Evolutionary conservation across 2,329 filamentous ascomycete species (phyloP), one percentile per base, ranked within the genome.

Genomic region (Stenocarpella maydis): DNA sequence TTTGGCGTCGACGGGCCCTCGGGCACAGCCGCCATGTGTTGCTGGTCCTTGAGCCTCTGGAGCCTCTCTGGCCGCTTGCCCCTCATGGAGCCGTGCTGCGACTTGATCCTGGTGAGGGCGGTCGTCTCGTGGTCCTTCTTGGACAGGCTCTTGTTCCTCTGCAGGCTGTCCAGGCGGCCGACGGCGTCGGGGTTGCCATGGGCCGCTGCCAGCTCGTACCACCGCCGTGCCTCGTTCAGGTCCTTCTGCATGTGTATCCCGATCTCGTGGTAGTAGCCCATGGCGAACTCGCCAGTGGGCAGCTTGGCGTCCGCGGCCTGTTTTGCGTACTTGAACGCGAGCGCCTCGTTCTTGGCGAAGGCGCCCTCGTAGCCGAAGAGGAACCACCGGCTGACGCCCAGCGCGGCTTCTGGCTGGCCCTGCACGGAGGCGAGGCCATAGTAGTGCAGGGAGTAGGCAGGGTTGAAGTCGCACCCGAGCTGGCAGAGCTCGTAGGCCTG

Each of bases 381-480:
- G 78, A 98, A 99, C 96, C 96, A 99, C 80, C 97, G 96, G 80
- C 95, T 98, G 71, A 99, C 94, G 34, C 95, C 94, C 81, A 99
- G 92, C 71, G 97, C 94, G 0, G 95, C 96, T 78, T 99, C 96
- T 0, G 94, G 86, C 75, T 98, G 94, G 21, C 95, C 95, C 81
- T 98, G 96, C 73, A 92, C 91, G 15, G 96, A 92, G 26, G 96
- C 95, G 39, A 99, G 86, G 45, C 94, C 93, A 77, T 98, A 98
- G 83, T 99, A 99, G 78, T 99, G 96, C 66, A 99, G 82, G 1
- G 95, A 98, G 69, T 97, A 87, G 0, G 94, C 92, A 1, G 96
- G 95, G 75, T 97, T 94, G 80, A 99, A 99, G 73, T 98, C 94
- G 80, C 95, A 98, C 37, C 93, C 92, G 19, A 99, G 86, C 77